Base-by-base conservation (phyloP, 2,329 filamentous ascomycete genomes). In the Exophiala aquamarina region DNA sequence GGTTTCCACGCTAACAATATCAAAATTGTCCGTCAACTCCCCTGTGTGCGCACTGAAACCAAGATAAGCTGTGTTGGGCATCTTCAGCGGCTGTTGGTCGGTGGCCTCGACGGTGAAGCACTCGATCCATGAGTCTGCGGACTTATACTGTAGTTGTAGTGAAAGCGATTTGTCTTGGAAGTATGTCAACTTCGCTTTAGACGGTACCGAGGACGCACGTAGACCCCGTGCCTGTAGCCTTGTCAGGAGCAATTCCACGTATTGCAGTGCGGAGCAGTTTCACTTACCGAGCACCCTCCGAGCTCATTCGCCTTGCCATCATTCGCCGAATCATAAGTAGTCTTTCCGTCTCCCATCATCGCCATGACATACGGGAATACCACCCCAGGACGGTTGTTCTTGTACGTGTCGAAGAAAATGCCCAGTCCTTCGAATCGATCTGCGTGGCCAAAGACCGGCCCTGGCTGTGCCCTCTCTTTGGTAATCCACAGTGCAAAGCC, bases 351-450 rank as follows among this genome's bases (percentile, higher is more conserved):
- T 50, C 93, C 93, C 59, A 90, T 77, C 93, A 97, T 97, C 54
- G 91, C 92, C 91, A 97, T 96, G 62, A 98, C 86, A 65, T 95
- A 96, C 41, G 93, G 93, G 71, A 98, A 98, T 37, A 95, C 87
- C 33, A 89, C 86, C 34, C 93, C 93, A 1, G 93, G 92, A 11
- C 93, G 84, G 75, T 96, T 95, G 76, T 98, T 98, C 83, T 98
- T 98, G 79, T 98, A 98, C 35, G 93, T 98, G 67, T 98, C 93
- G 72, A 98, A 82, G 75, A 96, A 97, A 69, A 98, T 79, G 44
- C 90, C 93, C 37, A 98, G 79, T 3, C 93, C 93, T 68, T 98
- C 92, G 61, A 97, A 98, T 56, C 82, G 82, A 71, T 98, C 92
- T 21, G 79, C 76, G 58, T 84, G 85, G 41, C 93, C 93, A 69